Evolutionary conservation across 1,139 yeast genomes (phyloP).

Genomic region (Schwanniomyces etchellsii): DNA sequence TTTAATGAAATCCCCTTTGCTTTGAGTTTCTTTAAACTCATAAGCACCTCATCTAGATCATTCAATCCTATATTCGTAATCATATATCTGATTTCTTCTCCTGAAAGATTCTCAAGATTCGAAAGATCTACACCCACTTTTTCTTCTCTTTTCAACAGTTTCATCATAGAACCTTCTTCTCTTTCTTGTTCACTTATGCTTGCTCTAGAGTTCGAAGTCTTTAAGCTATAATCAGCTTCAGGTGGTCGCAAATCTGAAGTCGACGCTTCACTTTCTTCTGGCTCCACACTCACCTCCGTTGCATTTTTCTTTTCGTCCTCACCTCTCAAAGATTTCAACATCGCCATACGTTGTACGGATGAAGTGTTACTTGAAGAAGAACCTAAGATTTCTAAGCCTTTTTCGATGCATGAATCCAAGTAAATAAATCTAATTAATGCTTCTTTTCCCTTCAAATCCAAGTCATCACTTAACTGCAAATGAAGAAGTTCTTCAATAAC

Average conservation of each 20-base stretch:
- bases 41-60: conserved; percentile 50
- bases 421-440: conserved; percentile 62
- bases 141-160: conserved; percentile 18
- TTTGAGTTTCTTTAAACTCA: conserved; percentile 44
- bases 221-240: neutral
- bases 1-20: conserved; percentile 47
- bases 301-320: conserved; percentile 15
- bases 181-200: conserved; percentile 30
- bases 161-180: conserved; percentile 40
- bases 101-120: conserved; percentile 22
- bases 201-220: conserved; percentile 28
- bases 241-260: neutral
- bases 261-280: neutral
- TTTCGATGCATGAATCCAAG: conserved; percentile 64
- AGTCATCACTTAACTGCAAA: conserved; percentile 39
- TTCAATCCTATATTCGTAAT: conserved; percentile 39
- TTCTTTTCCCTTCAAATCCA: conserved; percentile 67
- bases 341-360: conserved; percentile 4
- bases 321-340: conserved; percentile 6
- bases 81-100: conserved; percentile 49
- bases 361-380: conserved; percentile 21
- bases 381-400: conserved; percentile 53
- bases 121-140: neutral
- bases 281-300: conserved; percentile 1
- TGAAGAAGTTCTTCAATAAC: conserved; percentile 41